Evolutionary conservation across 2,329 filamentous ascomycete species (phyloP).

Genomic region (Botrytis aclada): DNA sequence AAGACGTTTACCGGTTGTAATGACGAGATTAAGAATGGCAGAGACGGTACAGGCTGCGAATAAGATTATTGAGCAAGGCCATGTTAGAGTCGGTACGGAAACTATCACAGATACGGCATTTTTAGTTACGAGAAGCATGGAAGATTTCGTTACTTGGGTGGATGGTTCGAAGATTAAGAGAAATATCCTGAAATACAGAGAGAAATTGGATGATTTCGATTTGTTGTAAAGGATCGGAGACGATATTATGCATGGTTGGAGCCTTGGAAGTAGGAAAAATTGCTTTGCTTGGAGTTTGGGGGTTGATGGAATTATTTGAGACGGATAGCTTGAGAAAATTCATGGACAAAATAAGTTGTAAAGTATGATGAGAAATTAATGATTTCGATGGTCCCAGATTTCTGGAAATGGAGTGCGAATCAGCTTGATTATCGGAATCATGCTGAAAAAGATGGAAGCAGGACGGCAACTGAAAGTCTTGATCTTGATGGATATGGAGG

Average conservation of each 20-base stretch:
- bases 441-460: neutral
- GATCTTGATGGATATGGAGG: neutral
- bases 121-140: conserved; percentile 82
- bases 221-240: conserved; percentile 55
- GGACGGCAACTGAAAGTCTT: neutral
- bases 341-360: neutral
- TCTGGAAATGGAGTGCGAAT: neutral
- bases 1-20: conserved; percentile 79
- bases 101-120: conserved; percentile 88
- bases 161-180: conserved; percentile 96
- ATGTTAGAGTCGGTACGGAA: conserved; percentile 87
- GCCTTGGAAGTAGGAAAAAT: conserved; percentile 9
- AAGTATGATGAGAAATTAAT: conserved; percentile 1
- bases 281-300: conserved; percentile 8
- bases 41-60: conserved; percentile 82
- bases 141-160: conserved; percentile 96
- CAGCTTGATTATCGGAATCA: neutral
- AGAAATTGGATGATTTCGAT: conserved; percentile 95
- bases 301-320: neutral
- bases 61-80: conserved; percentile 89
- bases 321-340: neutral
- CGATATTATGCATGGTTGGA: neutral
- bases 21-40: conserved; percentile 88
- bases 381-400: neutral
- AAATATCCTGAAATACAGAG: conserved; percentile 90